Evolutionary conservation across 306 rosid species (phyloP).

Genomic region (Luffa acutangula): DNA sequence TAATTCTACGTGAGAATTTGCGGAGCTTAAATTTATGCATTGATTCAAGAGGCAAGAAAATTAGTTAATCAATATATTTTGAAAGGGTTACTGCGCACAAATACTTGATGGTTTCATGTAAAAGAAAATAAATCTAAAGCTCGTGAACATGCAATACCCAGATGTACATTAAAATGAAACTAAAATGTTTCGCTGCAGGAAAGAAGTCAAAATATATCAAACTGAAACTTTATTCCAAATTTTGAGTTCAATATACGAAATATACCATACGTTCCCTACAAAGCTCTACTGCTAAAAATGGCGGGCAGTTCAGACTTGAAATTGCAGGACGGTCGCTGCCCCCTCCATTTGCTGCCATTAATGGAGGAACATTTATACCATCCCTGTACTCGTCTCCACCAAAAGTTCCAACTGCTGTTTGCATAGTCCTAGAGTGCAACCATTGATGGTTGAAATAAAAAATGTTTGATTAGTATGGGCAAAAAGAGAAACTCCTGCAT

Average conservation of each 20-base stretch:
- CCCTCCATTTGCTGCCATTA: constrained; percentile 69
- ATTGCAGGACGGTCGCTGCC: constrained; percentile 42
- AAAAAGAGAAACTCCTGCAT: neutral
- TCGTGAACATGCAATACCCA: neutral
- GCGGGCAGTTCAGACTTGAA: constrained; percentile 63
- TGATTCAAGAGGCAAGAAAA: neutral
- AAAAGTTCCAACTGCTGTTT: constrained; percentile 89
- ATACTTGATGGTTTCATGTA: neutral
- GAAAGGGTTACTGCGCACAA: neutral
- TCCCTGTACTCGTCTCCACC: constrained; percentile 58
- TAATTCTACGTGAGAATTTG: neutral
- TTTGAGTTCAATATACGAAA: neutral
- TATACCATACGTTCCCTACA: constrained; percentile 89
- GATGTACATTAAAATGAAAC: neutral
- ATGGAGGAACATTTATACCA: constrained; percentile 43
- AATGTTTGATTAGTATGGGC: neutral
- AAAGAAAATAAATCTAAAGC: neutral
- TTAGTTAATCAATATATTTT: neutral
- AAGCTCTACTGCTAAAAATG: constrained; percentile 69
- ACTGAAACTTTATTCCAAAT: neutral
- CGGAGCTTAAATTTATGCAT: neutral
- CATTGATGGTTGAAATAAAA: neutral
- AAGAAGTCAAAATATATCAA: neutral
- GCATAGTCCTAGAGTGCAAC: constrained; percentile 61
- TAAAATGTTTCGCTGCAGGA: neutral